Percentiles rank a stretch among this genome's conserved stretches.
Evolutionary conservation across 140 eudicot species (phyloP).

Genomic region (Cichorium intybus): DNA sequence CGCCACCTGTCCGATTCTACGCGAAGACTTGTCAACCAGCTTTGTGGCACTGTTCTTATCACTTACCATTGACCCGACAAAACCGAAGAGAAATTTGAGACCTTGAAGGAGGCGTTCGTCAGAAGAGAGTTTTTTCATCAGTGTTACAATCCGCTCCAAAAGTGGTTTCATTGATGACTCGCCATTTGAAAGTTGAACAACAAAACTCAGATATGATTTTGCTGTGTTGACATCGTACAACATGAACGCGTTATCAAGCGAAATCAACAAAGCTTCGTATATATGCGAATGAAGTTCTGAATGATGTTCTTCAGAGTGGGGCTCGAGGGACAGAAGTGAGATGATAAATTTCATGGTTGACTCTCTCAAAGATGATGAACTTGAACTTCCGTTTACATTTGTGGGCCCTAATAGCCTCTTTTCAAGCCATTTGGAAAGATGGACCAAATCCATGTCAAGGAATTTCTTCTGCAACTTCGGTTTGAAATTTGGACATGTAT

Average conservation of each 20-base stretch:
- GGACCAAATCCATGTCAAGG: slow-evolving; percentile 55
- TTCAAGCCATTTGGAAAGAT: slow-evolving; percentile 85
- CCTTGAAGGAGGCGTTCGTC: slow-evolving; percentile 80
- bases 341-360: slow-evolving; percentile 73
- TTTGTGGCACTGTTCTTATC: slow-evolving; percentile 48
- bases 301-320: slow-evolving; percentile 49
- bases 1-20: slow-evolving; percentile 49
- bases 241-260: slow-evolving; percentile 77
- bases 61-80: slow-evolving; percentile 57
- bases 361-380: slow-evolving; percentile 66
- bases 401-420: slow-evolving; percentile 67
- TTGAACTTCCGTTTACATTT: slow-evolving; percentile 53
- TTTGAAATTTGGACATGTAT: slow-evolving; percentile 40
- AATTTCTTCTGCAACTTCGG: slow-evolving; percentile 64
- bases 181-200: slow-evolving; percentile 75
- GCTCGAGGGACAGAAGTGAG: slow-evolving; percentile 55
- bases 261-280: slow-evolving; percentile 60
- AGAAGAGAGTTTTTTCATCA: slow-evolving; percentile 73
- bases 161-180: slow-evolving; percentile 68
- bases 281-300: slow-evolving; percentile 59
- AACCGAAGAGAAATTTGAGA: slow-evolving; percentile 65
- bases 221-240: slow-evolving; percentile 66
- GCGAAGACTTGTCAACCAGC: slow-evolving; percentile 45
- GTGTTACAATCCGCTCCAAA: slow-evolving; percentile 48
- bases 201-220: slow-evolving; percentile 64